phyloP scores from a whole-genome alignment of 495 filamentous ascomycete species.

The Penicillium soppii region DNA sequence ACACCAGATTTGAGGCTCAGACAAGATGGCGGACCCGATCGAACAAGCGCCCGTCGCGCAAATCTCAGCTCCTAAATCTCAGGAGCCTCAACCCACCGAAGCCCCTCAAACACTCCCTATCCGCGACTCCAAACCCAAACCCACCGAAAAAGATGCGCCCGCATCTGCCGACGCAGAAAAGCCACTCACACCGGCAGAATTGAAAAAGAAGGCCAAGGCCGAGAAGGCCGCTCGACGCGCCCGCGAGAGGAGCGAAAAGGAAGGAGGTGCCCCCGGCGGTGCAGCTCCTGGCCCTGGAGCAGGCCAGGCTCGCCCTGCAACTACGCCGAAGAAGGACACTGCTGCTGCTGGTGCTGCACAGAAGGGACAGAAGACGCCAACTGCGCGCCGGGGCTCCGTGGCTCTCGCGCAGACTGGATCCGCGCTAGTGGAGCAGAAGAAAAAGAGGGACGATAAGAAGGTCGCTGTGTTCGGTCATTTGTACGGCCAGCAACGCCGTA shows the following conservation, averaged over 20 bases:
- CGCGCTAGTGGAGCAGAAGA: conserved; percentile 29
- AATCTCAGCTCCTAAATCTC: conserved; percentile 12
- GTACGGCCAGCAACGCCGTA: conserved; percentile 69
- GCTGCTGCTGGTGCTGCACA: conserved; percentile 23
- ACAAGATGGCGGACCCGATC: conserved; percentile 31
- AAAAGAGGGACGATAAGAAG: conserved; percentile 65
- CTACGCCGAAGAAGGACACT: conserved; percentile 49
- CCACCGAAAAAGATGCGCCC: conserved; percentile 27
- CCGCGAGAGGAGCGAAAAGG: conserved; percentile 52
- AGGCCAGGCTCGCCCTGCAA: conserved; percentile 20
- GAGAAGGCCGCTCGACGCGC: conserved; percentile 76
- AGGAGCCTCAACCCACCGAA: conserved; percentile 18
- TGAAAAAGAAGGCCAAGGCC: conserved; percentile 76
- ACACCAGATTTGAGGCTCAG: conserved; percentile 20
- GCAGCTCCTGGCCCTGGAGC: conserved; percentile 17
- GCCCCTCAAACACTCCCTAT: conserved; percentile 24
- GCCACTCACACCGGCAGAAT: conserved; percentile 62
- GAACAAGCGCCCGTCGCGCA: conserved; percentile 21
- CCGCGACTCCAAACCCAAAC: conserved; percentile 29
- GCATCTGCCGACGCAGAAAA: conserved; percentile 24
- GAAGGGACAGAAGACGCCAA: conserved; percentile 41
- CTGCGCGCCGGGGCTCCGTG: conserved; percentile 35
- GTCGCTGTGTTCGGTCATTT: conserved; percentile 82
- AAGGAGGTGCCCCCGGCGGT: conserved; percentile 29
- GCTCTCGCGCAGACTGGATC: conserved; percentile 38